Evolutionary conservation across 148 eudicot genomes (phyloP), one percentile per base, ranked within the genome.

Genomic region (Chenopodium berlandieri): DNA sequence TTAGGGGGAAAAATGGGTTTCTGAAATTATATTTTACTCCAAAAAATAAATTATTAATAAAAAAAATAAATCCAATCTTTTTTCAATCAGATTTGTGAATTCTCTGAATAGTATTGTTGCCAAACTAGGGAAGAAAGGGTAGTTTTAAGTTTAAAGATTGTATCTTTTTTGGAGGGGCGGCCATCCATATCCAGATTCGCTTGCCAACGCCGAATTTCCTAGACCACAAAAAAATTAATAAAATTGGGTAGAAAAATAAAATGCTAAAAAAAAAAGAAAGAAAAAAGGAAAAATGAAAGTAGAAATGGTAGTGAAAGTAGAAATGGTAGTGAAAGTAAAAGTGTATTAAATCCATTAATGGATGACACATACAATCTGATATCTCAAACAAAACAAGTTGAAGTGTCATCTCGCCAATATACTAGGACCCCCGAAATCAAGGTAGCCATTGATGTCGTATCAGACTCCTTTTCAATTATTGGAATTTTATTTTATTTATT

Each of bases 171-270:
- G 22, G 31, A 25, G 22, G 32, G 17, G 64, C 69, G 46, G 40
- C 20, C 20, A 62, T 64, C 25, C 68, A 54, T 79, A 40, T 79
- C 70, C 25, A 79, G 85, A 83, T 79, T 83, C 85, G 71, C 76
- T 75, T 64, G 22, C 69, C 63, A 67, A 72, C 75, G 79, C 82
- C 76, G 82, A 75, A 78, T 47, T 75, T 65, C 19, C 62, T 74
- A 10, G 52, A 62, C 85, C 85, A 79, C 85, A 83, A 27, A 83
- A 83, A 77, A 20, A 23, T 16, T 1, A 7, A 12, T 1, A 9
- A 20, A 50, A 48, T 30, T 48, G 8, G 47, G 52, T 9, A 1
- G 19, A 52, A 80, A 64, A 47, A 30, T 25, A 17, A 68, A 22
- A 20, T 12, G 56, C 40, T 72, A 13, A 9, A 32, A 20, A 64